phyloP scores from a whole-genome alignment of 768 basidiomycete species.

The Suillus luteus region DNA sequence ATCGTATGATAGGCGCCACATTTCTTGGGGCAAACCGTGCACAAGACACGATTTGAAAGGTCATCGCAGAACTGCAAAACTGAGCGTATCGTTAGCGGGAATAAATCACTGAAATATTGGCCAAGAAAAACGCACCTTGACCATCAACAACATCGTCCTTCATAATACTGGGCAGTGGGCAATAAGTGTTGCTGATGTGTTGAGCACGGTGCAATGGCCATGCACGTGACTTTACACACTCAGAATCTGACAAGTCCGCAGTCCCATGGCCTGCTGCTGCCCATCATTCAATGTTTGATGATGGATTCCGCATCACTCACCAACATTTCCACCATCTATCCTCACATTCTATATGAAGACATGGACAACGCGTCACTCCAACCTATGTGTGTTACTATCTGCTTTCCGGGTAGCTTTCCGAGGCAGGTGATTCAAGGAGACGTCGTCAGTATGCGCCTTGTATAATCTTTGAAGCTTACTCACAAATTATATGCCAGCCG shows the following conservation, averaged over 20 bases:
- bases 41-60: not conserved
- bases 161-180: not conserved
- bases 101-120: not conserved
- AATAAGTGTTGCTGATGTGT: no score
- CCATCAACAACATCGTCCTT: not conserved
- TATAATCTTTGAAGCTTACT: not conserved
- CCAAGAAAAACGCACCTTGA: not conserved
- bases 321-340: conserved; percentile 10
- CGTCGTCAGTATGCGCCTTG: no score
- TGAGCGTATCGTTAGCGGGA: not conserved
- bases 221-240: not conserved
- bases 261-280: not conserved
- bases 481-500: conserved; percentile 7
- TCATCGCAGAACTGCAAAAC: not conserved
- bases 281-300: not conserved
- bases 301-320: not conserved
- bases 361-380: conserved; percentile 1
- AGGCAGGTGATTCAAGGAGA: conserved; percentile 1
- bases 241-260: not conserved
- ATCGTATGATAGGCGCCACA: not conserved
- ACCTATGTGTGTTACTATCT: conserved; percentile 8
- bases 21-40: not conserved
- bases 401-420: conserved; percentile 11
- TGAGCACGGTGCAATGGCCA: not conserved
- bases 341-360: not conserved